A percentile compares a stretch with the other conserved stretches of the same genome.
Evolutionary conservation across 2,329 filamentous ascomycete species (phyloP).

Genomic region (Colletotrichum sp.): DNA sequence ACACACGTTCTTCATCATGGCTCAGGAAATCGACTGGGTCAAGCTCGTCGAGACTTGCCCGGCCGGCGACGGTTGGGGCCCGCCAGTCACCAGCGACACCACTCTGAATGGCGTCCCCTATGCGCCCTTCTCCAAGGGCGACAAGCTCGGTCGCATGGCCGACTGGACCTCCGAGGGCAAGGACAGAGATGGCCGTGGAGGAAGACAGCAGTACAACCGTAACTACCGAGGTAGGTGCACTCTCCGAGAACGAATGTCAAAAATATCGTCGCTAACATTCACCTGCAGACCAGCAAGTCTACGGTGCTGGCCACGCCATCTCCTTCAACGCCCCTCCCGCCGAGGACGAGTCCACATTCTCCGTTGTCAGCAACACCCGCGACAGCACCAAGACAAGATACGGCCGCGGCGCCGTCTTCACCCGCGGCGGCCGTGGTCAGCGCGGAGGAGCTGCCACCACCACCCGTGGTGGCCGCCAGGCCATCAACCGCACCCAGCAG

Average conservation of each 20-base stretch:
- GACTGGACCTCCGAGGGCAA: conserved; percentile 96
- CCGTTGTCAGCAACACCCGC: conserved; percentile 93
- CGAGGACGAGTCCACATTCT: conserved; percentile 97
- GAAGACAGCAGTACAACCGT: conserved; percentile 87
- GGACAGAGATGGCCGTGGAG: conserved; percentile 75
- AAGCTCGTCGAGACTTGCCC: conserved; percentile 76
- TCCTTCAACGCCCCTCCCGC: conserved; percentile 89
- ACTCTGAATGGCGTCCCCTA: conserved; percentile 95
- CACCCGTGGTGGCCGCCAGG: conserved; percentile 62
- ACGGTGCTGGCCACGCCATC: conserved; percentile 85
- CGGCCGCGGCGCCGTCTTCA: conserved; percentile 88
- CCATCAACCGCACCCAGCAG: conserved; percentile 69
- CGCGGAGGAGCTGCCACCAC: conserved; percentile 58
- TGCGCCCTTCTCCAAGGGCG: conserved; percentile 96
- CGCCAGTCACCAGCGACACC: conserved; percentile 80
- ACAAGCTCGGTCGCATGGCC: conserved; percentile 98
- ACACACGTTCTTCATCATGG: conserved; percentile 38
- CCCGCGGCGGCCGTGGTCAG: conserved; percentile 83
- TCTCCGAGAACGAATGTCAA: not conserved
- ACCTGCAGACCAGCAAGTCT: conserved; percentile 86
- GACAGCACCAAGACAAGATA: conserved; percentile 87
- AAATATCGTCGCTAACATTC: conserved; percentile 4
- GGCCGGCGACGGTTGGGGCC: conserved; percentile 85
- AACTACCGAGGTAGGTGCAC: conserved; percentile 80
- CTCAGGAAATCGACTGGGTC: conserved; percentile 61